These are phyloP conservation scores for Sporothrix sp. DNA, from an alignment of 2,329 filamentous ascomycete genomes.

Conservation along the genomic window DNA sequence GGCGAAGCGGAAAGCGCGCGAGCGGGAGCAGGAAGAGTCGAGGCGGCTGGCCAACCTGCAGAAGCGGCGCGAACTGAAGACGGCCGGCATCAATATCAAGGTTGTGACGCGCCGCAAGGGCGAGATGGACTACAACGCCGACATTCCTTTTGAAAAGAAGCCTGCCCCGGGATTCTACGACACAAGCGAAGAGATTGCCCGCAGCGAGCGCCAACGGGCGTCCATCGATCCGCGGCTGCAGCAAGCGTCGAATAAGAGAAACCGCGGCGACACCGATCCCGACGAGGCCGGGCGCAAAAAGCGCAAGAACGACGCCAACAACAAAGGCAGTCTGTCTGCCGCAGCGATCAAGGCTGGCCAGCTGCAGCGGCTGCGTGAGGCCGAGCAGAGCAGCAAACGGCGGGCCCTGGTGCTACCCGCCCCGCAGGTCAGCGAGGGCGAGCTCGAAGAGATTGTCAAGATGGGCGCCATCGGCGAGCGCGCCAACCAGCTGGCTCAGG, in stretches of 20 bases:
- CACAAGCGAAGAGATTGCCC: slow-evolving; percentile 67
- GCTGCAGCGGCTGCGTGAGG: slow-evolving; percentile 88
- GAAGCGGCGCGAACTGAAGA: slow-evolving; percentile 93
- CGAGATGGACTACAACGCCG: slow-evolving; percentile 99
- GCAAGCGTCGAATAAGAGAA: slow-evolving; percentile 74
- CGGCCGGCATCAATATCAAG: slow-evolving; percentile 97
- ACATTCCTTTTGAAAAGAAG: slow-evolving; percentile 94
- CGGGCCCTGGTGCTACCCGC: slow-evolving; percentile 71
- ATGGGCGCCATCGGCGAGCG: slow-evolving; percentile 92
- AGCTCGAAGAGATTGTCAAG: slow-evolving; percentile 96
- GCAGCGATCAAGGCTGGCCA: slow-evolving; percentile 88
- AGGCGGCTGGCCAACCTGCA: slow-evolving; percentile 80
- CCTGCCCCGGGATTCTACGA: slow-evolving; percentile 87
- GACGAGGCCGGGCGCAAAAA: slow-evolving; percentile 43
- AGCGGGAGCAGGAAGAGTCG: slow-evolving; percentile 91
- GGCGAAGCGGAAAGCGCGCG: slow-evolving; percentile 92
- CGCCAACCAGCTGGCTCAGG: slow-evolving; percentile 63
- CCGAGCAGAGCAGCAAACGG: slow-evolving; percentile 92
- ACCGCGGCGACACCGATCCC: slow-evolving; percentile 70
- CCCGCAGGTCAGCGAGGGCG: slow-evolving; percentile 84
- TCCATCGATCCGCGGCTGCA: slow-evolving; percentile 87
- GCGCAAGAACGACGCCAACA: slow-evolving; percentile 79
- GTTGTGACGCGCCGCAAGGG: slow-evolving; percentile 84
- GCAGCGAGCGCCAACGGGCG: slow-evolving; percentile 75
- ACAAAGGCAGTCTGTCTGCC: slow-evolving; percentile 66